Conservation (phyloP, 1,284 basidiomycete species). For the Chiua sp. region DNA sequence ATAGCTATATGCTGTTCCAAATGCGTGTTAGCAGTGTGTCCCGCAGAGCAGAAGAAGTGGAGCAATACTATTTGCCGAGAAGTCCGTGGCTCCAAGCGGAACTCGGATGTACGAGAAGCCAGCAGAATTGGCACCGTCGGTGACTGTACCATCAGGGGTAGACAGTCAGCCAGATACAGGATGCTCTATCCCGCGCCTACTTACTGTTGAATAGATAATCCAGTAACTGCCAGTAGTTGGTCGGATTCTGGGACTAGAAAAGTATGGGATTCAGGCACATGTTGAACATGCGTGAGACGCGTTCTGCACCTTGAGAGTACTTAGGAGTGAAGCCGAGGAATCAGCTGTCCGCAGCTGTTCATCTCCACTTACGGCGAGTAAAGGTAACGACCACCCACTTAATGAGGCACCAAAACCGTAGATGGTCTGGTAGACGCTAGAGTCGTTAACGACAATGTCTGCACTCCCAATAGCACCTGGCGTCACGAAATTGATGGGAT, state of each 20-base stretch:
- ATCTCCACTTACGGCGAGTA: neutral
- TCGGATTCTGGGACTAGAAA: constrained; percentile 45
- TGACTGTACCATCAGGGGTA: constrained; percentile 37
- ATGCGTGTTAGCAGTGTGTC: constrained; percentile 5
- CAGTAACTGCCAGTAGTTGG: constrained; percentile 50
- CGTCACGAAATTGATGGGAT: constrained; percentile 58
- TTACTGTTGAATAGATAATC: constrained; percentile 52
- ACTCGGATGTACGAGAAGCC: constrained; percentile 58
- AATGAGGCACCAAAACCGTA: constrained; percentile 54
- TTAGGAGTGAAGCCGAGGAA: constrained; percentile 52
- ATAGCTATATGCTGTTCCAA: constrained; percentile 50
- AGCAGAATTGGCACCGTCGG: constrained; percentile 49
- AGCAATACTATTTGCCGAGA: constrained; percentile 41
- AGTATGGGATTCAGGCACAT: constrained; percentile 4
- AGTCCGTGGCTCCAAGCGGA: constrained; percentile 58
- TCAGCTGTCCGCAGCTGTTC: constrained; percentile 44
- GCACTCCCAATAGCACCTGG: constrained; percentile 47
- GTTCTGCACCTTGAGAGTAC: constrained; percentile 48
- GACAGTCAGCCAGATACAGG: neutral
- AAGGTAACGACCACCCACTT: constrained; percentile 41
- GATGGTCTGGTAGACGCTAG: constrained; percentile 48
- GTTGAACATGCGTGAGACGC: neutral
- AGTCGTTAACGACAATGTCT: constrained; percentile 51
- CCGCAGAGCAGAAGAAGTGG: neutral
- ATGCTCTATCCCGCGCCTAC: constrained; percentile 6